Evolutionary conservation across 1,139 yeast species (phyloP), one percentile per base, ranked within the genome.

Genomic region (Taphrina wiesneri): DNA sequence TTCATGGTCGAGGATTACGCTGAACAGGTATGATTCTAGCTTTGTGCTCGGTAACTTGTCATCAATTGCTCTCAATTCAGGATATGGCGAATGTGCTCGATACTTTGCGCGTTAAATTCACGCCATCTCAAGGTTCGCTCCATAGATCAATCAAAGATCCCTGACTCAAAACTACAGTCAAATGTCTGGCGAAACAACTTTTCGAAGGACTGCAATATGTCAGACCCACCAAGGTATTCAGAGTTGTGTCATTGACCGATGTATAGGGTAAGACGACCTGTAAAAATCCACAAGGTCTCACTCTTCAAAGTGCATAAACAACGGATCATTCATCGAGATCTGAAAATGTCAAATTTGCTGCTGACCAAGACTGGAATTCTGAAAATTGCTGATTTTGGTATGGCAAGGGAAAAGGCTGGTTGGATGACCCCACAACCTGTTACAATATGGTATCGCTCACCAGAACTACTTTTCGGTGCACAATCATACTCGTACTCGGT

Each of bases 131-230:
- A 41, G 65, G 68, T 66, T 17, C 21, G 60, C 23, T 13, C 15
- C 21, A 0, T 13, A 15, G 9, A 21, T 51, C 30, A 26, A 21
- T 23, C 30, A 13, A 23, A 23, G 23, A 13, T 21, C 9, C 15
- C n/a, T 17, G 17, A n/a, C 26, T 45, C 36, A 15, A 54, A 25
- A 41, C 45, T 4, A 11, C 39, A 69, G 71, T 65, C 68, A 81
- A 79, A 73, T 86, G 90, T 73, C 74, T 85, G 41, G 85, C 85
- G 75, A 85, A 85, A 68, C 90, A 86, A 74, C 83, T 86, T 84
- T 78, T 86, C 61, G 87, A 85, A 76, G 90, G 90, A 6, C 79
- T 86, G 71, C 87, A 86, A 0, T 86, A 85, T 72, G 79, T 86
- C 17, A 54, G 49, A 9, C 34, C 2, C 23, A 49, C 21, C 5